phyloP scores from a whole-genome alignment of 2,329 filamentous ascomycete species.

The Fusarium begoniae region DNA sequence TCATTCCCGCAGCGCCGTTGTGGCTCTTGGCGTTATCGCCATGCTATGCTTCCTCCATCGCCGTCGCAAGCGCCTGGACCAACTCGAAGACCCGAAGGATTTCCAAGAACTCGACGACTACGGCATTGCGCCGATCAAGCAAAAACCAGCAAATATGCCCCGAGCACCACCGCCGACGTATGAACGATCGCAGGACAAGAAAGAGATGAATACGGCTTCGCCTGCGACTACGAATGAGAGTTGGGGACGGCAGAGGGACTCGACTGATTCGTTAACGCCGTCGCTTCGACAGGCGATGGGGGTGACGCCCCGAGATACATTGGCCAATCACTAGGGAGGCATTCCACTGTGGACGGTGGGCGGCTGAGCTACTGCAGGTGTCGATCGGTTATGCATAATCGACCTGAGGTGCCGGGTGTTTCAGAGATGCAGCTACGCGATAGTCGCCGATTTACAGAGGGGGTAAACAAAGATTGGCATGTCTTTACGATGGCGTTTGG shows the following conservation, averaged over 20 bases:
- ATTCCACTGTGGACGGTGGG: background rate
- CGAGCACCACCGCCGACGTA: slow-evolving; percentile 28
- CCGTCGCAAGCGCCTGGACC: slow-evolving; percentile 28
- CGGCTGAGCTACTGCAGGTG: slow-evolving; percentile 22
- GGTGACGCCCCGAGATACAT: slow-evolving; percentile 29
- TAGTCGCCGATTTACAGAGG: background rate
- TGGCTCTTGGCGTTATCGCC: slow-evolving; percentile 19
- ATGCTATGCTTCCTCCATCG: slow-evolving; percentile 36
- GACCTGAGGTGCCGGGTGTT: background rate
- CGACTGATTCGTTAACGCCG: slow-evolving; percentile 37
- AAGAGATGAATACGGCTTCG: background rate
- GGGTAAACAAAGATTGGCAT: background rate
- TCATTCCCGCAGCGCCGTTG: slow-evolving; percentile 6
- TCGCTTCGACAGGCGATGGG: slow-evolving; percentile 38
- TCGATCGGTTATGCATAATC: slow-evolving; percentile 18
- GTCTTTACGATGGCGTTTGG: slow-evolving; percentile 23
- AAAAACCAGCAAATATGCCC: slow-evolving; percentile 20
- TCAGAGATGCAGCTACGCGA: slow-evolving; percentile 5
- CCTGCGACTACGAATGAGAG: background rate
- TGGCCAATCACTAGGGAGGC: slow-evolving; percentile 25
- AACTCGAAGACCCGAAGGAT: slow-evolving; percentile 36
- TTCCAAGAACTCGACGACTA: slow-evolving; percentile 43
- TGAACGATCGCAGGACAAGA: slow-evolving; percentile 15
- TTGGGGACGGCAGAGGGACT: slow-evolving; percentile 22
- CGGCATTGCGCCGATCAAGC: slow-evolving; percentile 18